Evolutionary conservation across 1,139 yeast genomes (phyloP), one percentile per base, ranked within the genome.

Genomic region (Schizosaccharomyces versatilis): DNA sequence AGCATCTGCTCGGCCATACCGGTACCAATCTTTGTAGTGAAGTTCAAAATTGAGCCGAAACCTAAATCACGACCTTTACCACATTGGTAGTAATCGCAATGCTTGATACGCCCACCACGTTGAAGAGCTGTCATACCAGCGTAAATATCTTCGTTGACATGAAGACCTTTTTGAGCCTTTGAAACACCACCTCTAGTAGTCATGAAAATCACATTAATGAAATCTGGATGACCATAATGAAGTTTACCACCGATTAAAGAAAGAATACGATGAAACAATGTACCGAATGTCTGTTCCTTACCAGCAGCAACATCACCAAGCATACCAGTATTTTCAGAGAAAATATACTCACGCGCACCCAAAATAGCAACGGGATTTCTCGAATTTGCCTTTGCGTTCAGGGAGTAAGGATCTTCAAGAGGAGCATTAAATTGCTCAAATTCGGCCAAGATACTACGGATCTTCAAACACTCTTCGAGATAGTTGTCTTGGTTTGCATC

Each of bases 1-100:
- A 90, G 76, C 93, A 90, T 88, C 72, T 90, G 98, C 72, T 90
- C 98, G 73, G 98, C 98, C 98, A 90, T 90, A 84, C 98, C 98
- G 66, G 97, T 95, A 76, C 98, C 98, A 80, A 90, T 90, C 77
- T 90, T 90, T 59, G 98, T 90, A 41, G 97, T 90, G 80, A 90
- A 90, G 73, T 90, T 90, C 75, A 90, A 79, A 77, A 90, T 86
- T 47, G 98, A 88, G 60, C 96, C 96, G 71, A 90, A 90, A 73
- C 98, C 98, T 74, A 90, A 79, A 80, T 90, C 98, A 80, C 98
- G 86, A 73, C 98, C 98, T 73, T 90, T 90, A 83, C 98, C 98
- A 79, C 98, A 90, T 73, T 90, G 98, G 73, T 84, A 90, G 73
- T 88, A 90, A 71, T 90, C 98, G 76, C 96, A 90, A 69, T 90